Base-by-base conservation (phyloP, 176 grass and related monocot genomes). In the Triticum urartu region DNA sequence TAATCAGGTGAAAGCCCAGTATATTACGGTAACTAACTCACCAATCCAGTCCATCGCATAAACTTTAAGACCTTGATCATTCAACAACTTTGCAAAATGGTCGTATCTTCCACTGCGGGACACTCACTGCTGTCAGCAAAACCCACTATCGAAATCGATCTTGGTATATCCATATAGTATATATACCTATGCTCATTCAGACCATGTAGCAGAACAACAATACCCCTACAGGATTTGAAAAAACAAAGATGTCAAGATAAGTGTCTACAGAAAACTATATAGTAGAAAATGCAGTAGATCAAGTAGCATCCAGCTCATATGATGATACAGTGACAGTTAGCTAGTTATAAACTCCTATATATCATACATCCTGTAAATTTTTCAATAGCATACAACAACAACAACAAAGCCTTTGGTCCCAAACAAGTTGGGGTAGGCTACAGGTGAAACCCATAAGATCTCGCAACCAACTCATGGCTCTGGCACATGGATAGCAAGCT, bases 11-110 rank as follows among this genome's bases (percentile, higher is more conserved):
- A 21, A 56, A 81, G 11, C 54, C 4, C 26, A 81, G 21, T 11
- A 75, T 68, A 40, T 82, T 21, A 77, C 14, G 86, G 21, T 56
- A 77, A 77, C 26, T 80, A 86, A 83, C 93, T 95, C 82, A 98
- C 96, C 96, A 9, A 90, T 95, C 96, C 96, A 98, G 73, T 98
- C 96, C 96, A 98, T 95, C 61, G 90, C 93, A 83, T 95, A 93
- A 74, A 95, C 96, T 88, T 98, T 98, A 90, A 98, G 89, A 26
- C 93, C 93, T 71, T 92, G 84, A 79, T 95, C 84, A 89, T 94
- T 98, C 74, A 98, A 94, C 56, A 94, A 77, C 73, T 91, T 98
- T 62, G 96, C 93, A 70, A 95, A 93, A 89, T 92, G 93, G 79
- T 85, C 86, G 72, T 98, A 98, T 88, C 95, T 95, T 79, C 93